Base-by-base conservation (phyloP, 176 grass and related monocot genomes). In the Cenchrus americanus region DNA sequence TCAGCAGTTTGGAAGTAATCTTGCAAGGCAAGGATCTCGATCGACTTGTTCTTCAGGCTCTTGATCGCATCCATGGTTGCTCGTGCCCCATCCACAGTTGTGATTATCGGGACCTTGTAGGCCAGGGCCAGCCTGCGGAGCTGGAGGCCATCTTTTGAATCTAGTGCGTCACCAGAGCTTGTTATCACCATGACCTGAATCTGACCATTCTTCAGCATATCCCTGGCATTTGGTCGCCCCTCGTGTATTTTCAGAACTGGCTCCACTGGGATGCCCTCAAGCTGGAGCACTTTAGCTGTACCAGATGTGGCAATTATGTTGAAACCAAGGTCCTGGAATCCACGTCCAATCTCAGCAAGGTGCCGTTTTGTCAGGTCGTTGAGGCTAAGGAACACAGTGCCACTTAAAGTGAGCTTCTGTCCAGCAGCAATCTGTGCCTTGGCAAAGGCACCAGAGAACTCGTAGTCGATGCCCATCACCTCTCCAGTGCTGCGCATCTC, bases 401-500 rank as follows among this genome's bases (percentile, higher is more conserved):
- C 97, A 47, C 75, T 85, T 73, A 81, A n/a, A 47, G 93, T 71
- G 24, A 99, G 88, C 71, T 91, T 92, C 88, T 99, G 97, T 77
- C 97, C 97, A 62, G 97, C 97, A 66, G 97, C 97, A 90, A 99
- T 94, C 75, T 99, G 97, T 27, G 97, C 97, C 77, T 99, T 99
- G 0, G 93, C 97, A 86, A 99, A 99, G 46, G 97, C 97, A 49
- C 94, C 61, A 75, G 94, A 91, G 73, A 96, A 96, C 44, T 91
- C 92, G 21, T 86, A 96, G 65, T 96, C 97, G 68, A 99, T 99
- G 63, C 97, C 97, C 97, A 99, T 99, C 5, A 99, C 97, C 85
- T 99, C 93, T 51, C 93, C 97, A 66, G 97, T 99, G 90, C 97
- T 99, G 59, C 93, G 93, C 93, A 96, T 99, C 81, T 99, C 97